Percentiles rank a stretch among this genome's conserved stretches.
Evolutionary conservation across 192 early-diverging fungal species (phyloP).

Genomic region (Coemansia furcata): DNA sequence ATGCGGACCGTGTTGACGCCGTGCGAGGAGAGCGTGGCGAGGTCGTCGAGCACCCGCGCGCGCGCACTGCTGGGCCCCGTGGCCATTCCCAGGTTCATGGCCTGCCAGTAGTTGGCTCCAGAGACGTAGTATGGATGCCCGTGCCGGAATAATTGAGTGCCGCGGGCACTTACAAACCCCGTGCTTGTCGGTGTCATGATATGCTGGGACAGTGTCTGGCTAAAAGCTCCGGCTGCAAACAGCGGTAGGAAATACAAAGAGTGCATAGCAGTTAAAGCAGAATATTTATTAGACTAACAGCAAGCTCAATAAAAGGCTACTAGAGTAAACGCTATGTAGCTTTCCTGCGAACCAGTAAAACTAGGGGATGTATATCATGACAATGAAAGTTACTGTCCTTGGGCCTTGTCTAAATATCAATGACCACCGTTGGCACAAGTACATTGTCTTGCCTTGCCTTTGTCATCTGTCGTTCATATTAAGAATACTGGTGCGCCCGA

Average conservation of each 20-base stretch:
- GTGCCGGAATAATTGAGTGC: constrained; percentile 34
- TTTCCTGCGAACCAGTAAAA: too few relatives aligned
- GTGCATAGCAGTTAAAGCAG: background rate
- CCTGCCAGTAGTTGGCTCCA: constrained; percentile 75
- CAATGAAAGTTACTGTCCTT: too few relatives aligned
- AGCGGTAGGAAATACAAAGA: background rate
- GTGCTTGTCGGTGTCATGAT: background rate
- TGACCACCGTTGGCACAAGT: too few relatives aligned
- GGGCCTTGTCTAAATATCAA: too few relatives aligned
- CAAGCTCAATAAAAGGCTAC: too few relatives aligned
- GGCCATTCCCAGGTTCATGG: constrained; percentile 65
- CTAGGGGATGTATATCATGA: background rate
- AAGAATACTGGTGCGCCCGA: too few relatives aligned
- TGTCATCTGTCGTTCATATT: too few relatives aligned
- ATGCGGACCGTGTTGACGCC: constrained; percentile 65
- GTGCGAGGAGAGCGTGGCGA: constrained; percentile 34
- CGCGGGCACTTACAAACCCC: constrained; percentile 50
- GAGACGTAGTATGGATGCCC: constrained; percentile 34
- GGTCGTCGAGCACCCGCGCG: constrained; percentile 55
- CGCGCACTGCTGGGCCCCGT: constrained; percentile 51
- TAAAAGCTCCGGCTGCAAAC: background rate
- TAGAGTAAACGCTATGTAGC: too few relatives aligned
- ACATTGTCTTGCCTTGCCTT: too few relatives aligned
- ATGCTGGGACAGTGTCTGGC: background rate
- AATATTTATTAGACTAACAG: background rate